These are phyloP conservation scores for Botrytis elliptica DNA, from an alignment of 2,329 filamentous ascomycete species.

Conservation along the genomic window DNA sequence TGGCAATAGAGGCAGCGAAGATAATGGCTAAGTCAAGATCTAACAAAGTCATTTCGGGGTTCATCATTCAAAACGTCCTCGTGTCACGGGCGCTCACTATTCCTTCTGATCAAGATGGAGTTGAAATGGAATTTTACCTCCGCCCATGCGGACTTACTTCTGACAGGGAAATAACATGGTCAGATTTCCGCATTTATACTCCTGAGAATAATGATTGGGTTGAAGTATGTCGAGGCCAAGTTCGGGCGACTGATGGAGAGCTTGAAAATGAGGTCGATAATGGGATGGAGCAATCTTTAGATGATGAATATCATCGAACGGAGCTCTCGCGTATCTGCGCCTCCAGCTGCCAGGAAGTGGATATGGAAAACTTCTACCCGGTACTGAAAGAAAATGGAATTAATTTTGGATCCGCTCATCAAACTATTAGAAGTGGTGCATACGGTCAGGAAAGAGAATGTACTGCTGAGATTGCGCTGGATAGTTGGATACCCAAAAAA, in stretches of 20 bases:
- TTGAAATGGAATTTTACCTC: background rate
- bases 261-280: background rate
- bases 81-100: constrained; percentile 28
- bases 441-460: background rate
- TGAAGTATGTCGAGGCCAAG: background rate
- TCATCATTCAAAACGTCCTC: background rate
- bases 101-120: background rate
- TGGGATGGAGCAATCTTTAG: background rate
- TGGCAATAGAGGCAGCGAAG: constrained; percentile 37
- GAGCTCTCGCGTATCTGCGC: background rate
- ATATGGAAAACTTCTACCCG: background rate
- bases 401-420: background rate
- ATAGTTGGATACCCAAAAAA: background rate
- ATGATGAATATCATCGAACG: background rate
- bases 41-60: background rate
- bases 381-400: background rate
- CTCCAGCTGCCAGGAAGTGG: background rate
- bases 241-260: background rate
- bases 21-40: constrained; percentile 22
- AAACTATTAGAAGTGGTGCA: background rate
- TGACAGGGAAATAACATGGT: background rate
- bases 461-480: background rate
- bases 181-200: background rate
- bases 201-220: background rate
- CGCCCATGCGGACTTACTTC: background rate